A percentile compares a stretch with the other conserved stretches of the same genome.
These are phyloP conservation scores for Mycena pura DNA, from an alignment of 768 basidiomycete species.

Conservation along the genomic window DNA sequence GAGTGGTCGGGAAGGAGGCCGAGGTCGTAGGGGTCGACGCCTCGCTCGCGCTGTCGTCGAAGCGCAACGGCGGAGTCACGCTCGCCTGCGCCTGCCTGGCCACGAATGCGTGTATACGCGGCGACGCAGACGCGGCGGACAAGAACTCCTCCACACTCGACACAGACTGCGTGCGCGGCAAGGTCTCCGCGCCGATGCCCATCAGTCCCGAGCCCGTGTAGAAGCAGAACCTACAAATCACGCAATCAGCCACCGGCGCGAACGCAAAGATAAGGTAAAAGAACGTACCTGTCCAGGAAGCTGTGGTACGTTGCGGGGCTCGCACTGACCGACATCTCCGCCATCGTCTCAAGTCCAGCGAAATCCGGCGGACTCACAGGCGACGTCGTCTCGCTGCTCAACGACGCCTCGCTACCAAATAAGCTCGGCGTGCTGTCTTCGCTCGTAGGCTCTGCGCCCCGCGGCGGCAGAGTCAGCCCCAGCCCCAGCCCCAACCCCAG, in stretches of 20 bases:
- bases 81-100: slow-evolving; percentile 6
- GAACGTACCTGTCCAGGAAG: slow-evolving; percentile 68
- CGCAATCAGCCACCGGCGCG: background rate
- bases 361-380: slow-evolving; percentile 27
- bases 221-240: slow-evolving; percentile 71
- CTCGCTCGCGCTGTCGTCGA: slow-evolving; percentile 21
- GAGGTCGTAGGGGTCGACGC: slow-evolving; percentile 22
- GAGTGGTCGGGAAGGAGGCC: background rate
- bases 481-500: slow-evolving; percentile 8
- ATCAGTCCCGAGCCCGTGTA: slow-evolving; percentile 75
- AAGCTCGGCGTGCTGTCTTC: slow-evolving; percentile 24
- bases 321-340: slow-evolving; percentile 16
- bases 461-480: slow-evolving; percentile 23
- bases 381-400: slow-evolving; percentile 19
- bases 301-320: slow-evolving; percentile 57
- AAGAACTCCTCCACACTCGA: slow-evolving; percentile 63
- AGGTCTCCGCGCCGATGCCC: slow-evolving; percentile 20
- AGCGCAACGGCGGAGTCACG: slow-evolving; percentile 7
- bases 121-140: slow-evolving; percentile 38
- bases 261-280: slow-evolving; percentile 15
- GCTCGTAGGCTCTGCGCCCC: slow-evolving; percentile 30
- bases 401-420: slow-evolving; percentile 14
- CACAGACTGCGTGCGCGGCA: slow-evolving; percentile 52
- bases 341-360: slow-evolving; percentile 19
- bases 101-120: slow-evolving; percentile 34